phyloP scores from a whole-genome alignment of 208 protist genomes.

The Crithidia mellificae region DNA sequence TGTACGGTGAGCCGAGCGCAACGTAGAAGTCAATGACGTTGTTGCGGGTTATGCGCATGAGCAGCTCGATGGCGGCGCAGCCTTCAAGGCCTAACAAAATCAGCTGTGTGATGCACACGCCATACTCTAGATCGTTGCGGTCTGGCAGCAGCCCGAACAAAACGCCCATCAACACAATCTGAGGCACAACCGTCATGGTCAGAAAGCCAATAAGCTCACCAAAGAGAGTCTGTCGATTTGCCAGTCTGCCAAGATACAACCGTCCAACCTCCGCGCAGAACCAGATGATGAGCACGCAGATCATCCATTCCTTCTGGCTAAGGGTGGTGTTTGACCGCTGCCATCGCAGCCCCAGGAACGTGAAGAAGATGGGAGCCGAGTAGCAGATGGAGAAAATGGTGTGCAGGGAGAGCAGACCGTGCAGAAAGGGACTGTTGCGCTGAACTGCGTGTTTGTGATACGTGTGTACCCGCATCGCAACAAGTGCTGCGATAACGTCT shows the following conservation, averaged over 20 bases:
- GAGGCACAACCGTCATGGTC: slow-evolving; percentile 50
- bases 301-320: slow-evolving; percentile 45
- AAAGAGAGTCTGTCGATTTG: slow-evolving; percentile 52
- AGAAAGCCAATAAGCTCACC: slow-evolving; percentile 53
- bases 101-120: slow-evolving; percentile 60
- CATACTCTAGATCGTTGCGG: slow-evolving; percentile 60
- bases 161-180: slow-evolving; percentile 54
- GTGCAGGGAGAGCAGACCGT: slow-evolving; percentile 49
- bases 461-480: slow-evolving; percentile 68
- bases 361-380: slow-evolving; percentile 51
- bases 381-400: slow-evolving; percentile 57
- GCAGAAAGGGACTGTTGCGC: slow-evolving; percentile 55
- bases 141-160: slow-evolving; percentile 43
- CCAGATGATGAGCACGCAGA: slow-evolving; percentile 53
- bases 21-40: slow-evolving; percentile 83
- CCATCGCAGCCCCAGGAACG: slow-evolving; percentile 47
- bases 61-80: slow-evolving; percentile 32
- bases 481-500: too few species aligned
- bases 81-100: slow-evolving; percentile 53
- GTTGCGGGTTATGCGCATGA: slow-evolving; percentile 47
- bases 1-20: slow-evolving; percentile 29
- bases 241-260: slow-evolving; percentile 45
- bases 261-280: slow-evolving; percentile 48
- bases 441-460: slow-evolving; percentile 63
- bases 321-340: slow-evolving; percentile 15